Evolutionary conservation across 352 stramenopile genomes (phyloP).

Genomic region (Phytophthora boehmeriae): DNA sequence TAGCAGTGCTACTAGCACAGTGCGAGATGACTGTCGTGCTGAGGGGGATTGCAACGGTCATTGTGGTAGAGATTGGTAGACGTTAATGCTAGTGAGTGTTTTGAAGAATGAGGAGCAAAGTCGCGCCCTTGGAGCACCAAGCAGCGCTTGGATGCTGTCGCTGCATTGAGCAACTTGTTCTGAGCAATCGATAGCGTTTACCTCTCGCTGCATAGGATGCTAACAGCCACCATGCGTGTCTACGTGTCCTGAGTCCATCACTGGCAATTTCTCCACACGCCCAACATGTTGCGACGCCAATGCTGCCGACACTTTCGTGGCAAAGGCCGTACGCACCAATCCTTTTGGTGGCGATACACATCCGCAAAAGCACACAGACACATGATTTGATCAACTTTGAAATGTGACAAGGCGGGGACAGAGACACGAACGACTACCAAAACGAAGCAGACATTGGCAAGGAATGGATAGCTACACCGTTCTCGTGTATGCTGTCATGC

Average conservation of each 20-base stretch:
- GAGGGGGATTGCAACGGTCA: slow-evolving; percentile 9
- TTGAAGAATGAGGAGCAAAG: neutral
- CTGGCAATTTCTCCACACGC: too few relatives aligned
- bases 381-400: too few relatives aligned
- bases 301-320: too few relatives aligned
- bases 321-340: too few relatives aligned
- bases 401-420: neutral
- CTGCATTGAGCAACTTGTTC: neutral
- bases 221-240: slow-evolving; percentile 14
- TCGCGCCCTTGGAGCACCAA: neutral
- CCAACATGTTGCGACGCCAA: too few relatives aligned
- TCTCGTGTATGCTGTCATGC: too few relatives aligned
- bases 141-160: neutral
- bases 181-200: neutral
- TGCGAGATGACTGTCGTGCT: neutral
- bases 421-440: neutral
- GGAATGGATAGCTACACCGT: neutral
- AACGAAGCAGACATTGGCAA: neutral
- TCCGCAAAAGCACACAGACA: too few relatives aligned
- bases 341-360: too few relatives aligned
- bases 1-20: neutral
- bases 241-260: slow-evolving; percentile 5
- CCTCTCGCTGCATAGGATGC: neutral
- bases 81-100: neutral
- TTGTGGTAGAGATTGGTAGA: neutral